phyloP scores from a whole-genome alignment of 2,329 filamentous ascomycete species.

The Cordyceps cateniannulata region DNA sequence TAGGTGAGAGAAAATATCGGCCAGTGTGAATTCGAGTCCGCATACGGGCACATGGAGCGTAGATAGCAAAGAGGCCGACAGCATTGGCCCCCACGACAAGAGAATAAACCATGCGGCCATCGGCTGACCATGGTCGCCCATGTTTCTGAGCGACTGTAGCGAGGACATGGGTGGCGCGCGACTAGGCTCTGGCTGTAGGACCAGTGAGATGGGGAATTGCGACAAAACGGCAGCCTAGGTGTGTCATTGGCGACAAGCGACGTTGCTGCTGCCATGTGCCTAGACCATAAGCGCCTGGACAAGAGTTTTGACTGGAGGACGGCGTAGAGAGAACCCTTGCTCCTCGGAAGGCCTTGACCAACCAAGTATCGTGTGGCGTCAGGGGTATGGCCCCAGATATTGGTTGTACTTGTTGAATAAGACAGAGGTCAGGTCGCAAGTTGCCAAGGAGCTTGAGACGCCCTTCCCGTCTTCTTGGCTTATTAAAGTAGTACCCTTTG shows the following conservation, averaged over 20 bases:
- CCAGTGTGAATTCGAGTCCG: not conserved
- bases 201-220: not conserved
- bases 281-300: not conserved
- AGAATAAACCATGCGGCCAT: not conserved
- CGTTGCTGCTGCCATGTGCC: not conserved
- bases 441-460: not conserved
- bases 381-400: not conserved
- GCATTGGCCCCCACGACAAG: not conserved
- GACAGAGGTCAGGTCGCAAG: not conserved
- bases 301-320: not conserved
- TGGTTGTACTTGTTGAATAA: not conserved
- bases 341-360: not conserved
- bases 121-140: not conserved
- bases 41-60: not conserved
- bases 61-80: not conserved
- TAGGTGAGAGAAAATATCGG: not conserved
- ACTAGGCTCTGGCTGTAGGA: not conserved
- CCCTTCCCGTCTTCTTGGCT: not conserved
- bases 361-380: not conserved
- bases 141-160: not conserved
- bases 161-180: not conserved
- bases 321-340: not conserved
- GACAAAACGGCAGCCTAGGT: constrained; percentile 1
- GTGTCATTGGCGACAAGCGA: constrained; percentile 11
- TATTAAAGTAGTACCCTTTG: not conserved